These are phyloP conservation scores for Cryptosporidium meleagridis DNA, from an alignment of 169 alveolate species.

Conservation along the genomic window DNA sequence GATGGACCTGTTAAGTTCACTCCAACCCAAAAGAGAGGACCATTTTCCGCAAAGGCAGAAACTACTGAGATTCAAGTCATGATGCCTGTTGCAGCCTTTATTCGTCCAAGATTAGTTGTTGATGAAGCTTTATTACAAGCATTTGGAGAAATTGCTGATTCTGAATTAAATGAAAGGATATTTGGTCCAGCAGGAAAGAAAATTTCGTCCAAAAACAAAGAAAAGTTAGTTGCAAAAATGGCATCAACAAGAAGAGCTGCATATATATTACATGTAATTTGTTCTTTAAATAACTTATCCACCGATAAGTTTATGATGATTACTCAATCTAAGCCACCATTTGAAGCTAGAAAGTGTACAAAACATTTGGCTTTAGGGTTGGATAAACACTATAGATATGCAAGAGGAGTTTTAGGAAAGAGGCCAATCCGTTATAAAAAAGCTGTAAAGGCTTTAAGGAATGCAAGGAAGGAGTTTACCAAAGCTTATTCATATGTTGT, in stretches of 20 bases:
- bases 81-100: constrained; percentile 75
- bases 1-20: constrained; percentile 69
- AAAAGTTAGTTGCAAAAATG: constrained; percentile 24
- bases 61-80: constrained; percentile 68
- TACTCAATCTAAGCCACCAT: constrained; percentile 58
- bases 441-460: constrained; percentile 43
- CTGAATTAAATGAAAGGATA: constrained; percentile 50
- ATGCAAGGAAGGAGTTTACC: constrained; percentile 29
- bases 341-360: constrained; percentile 75
- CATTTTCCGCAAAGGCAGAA: constrained; percentile 54
- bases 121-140: constrained; percentile 69
- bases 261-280: constrained; percentile 53
- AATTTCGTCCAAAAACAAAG: constrained; percentile 36
- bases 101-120: constrained; percentile 47
- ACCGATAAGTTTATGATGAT: constrained; percentile 58
- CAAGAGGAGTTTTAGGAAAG: constrained; percentile 71
- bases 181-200: constrained; percentile 67
- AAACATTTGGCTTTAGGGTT: constrained; percentile 59
- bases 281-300: constrained; percentile 50
- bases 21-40: constrained; percentile 64
- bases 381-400: constrained; percentile 69
- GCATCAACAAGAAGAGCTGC: constrained; percentile 74
- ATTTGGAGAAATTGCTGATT: constrained; percentile 69
- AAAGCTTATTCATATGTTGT: constrained; percentile 53
- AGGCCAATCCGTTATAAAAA: constrained; percentile 46